Evolutionary conservation across 768 basidiomycete genomes (phyloP).

Genomic region (Mycena pura): DNA sequence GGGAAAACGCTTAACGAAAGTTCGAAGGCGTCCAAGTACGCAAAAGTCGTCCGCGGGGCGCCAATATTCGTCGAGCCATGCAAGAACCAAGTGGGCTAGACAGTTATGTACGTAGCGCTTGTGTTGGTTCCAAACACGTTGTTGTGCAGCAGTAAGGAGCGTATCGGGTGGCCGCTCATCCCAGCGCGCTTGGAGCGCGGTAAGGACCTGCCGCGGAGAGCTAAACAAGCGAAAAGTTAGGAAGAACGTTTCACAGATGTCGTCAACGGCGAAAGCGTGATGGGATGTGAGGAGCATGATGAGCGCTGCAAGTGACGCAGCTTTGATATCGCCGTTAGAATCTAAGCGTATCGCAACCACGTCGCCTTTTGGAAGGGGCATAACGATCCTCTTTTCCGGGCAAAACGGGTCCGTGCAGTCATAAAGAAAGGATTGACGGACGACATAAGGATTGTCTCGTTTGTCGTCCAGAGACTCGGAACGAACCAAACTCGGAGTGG

Average conservation of each 20-base stretch:
- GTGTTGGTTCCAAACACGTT: conserved; percentile 45
- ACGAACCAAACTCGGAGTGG: neutral
- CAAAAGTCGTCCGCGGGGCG: conserved; percentile 55
- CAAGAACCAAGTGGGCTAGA: conserved; percentile 64
- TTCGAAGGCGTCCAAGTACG: conserved; percentile 39
- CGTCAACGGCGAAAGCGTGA: conserved; percentile 44
- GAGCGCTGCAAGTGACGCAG: conserved; percentile 47
- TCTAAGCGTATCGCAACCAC: conserved; percentile 29
- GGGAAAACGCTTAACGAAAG: conserved; percentile 33
- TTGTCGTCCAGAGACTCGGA: conserved; percentile 19
- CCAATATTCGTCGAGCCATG: conserved; percentile 82
- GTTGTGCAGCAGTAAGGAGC: conserved; percentile 38
- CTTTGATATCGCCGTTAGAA: conserved; percentile 35
- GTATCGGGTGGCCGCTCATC: conserved; percentile 38
- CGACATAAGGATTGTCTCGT: conserved; percentile 27
- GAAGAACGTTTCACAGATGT: conserved; percentile 64
- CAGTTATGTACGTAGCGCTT: conserved; percentile 59
- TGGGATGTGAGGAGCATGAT: conserved; percentile 54
- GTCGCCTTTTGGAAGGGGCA: conserved; percentile 35
- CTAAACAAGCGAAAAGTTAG: conserved; percentile 76
- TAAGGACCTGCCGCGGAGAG: conserved; percentile 52
- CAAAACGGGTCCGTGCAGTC: conserved; percentile 34
- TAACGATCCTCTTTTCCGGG: conserved; percentile 33
- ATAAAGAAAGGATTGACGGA: conserved; percentile 37
- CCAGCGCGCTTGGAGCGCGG: conserved; percentile 53